Base-by-base conservation (phyloP, 2,329 filamentous ascomycete species). In the Arachnomyces sp. region DNA sequence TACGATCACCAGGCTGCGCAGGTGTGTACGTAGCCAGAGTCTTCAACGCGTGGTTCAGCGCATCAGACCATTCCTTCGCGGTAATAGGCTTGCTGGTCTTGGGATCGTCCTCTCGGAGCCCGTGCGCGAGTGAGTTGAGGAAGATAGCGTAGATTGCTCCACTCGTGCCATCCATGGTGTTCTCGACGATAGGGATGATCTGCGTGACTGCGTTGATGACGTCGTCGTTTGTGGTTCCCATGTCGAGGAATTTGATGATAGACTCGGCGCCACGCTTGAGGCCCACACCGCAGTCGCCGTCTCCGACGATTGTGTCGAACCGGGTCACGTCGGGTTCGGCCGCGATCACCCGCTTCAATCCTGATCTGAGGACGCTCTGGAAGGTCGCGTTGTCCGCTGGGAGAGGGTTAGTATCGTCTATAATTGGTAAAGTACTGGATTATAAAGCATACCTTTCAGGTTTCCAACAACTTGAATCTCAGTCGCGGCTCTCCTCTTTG, bases 271-370 rank as follows among this genome's bases (percentile, higher is more conserved):
- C 88, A 46, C 87, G 79, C 67, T 86, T 87, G 45, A 94, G 69
- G 4, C 86, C 86, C 43, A 87, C 84, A 7, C 88, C 88, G 55
- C 88, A 94, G 63, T 94, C 88, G 34, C 88, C 88, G 56, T 94
- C 88, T 31, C 88, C 88, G 16, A 94, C 86, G 9, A 92, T 77
- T 0, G 86, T 93, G 55, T 84, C 81, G 55, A 74, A 84, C 40
- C 67, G 73, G 8, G 81, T 84, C 40, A 84, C 68, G 31, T 80
- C 72, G 7, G 77, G 72, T 53, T 85, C 81, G 2, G 76, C 77
- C 3, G 61, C 66, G 48, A 84, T 81, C 25, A 84, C 57, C 40
- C 68, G 66, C 31, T 78, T 60, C 5, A 84, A 66, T 13, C 70
- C 81, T 25, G 66, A 64, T 31, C 63, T 67, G 31, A 82, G 66